Base-by-base conservation (phyloP, 2,329 filamentous ascomycete species). In the Colletotrichum siamense region DNA sequence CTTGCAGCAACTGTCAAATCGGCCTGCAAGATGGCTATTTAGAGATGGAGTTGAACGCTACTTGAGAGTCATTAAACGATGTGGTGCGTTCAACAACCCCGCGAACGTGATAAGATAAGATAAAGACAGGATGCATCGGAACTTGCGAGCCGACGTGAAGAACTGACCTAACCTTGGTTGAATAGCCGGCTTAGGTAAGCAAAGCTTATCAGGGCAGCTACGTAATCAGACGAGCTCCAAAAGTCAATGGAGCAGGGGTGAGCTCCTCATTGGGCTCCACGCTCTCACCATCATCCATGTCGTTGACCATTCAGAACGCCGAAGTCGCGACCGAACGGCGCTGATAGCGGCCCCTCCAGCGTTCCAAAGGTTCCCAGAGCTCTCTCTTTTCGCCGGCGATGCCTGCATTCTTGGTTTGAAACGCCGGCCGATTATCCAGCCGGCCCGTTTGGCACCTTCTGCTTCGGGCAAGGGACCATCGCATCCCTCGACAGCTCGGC, bases 251-350 rank as follows among this genome's bases (percentile, higher is more conserved):
- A 0, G 8, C 71, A 74, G 49, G 71, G 70, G 73, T 69, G 64
- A 76, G 74, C 74, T 76, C 70, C 74, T 76, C 73, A 73, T 76
- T 65, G 49, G 57, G 10, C 73, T 76, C 73, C 73, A 74, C 64
- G 73, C 70, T 69, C 73, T 76, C 73, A 69, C 24, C 73, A 75
- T 67, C 64, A 73, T 73, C 73, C 73, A 76, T 73, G 73, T 73
- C 70, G 12, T 69, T 49, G 49, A 73, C 70, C 70, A 76, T 36
- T 76, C 28, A 69, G 26, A 65, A 61, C 65, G 74, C 74, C 74
- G 74, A 76, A 73, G 4, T 69, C 74, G 74, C 74, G 64, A 76
- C 74, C 73, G 73, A 73, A 34, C 57, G 26, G 32, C 49, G 69
- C 64, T 69, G 59, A 73, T 69, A 52, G 57, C 64, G 68, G 39